A percentile compares a stretch with the other conserved stretches of the same genome.
phyloP scores from a whole-genome alignment of 768 basidiomycete genomes.

The Lentinula sp. region DNA sequence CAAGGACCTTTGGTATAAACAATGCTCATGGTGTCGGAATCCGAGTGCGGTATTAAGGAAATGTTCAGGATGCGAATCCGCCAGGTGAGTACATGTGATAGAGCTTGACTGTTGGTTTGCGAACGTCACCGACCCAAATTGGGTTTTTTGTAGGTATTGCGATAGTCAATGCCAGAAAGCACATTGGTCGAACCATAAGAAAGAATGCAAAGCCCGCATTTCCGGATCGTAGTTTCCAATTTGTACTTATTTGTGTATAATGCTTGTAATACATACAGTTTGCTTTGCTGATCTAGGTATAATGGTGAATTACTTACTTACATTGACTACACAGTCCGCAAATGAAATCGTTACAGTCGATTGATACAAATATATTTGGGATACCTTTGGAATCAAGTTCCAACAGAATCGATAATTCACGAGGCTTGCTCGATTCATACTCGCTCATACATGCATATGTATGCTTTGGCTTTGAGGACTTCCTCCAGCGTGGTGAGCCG shows the following conservation, averaged over 20 bases:
- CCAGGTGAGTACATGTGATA: constrained; percentile 23
- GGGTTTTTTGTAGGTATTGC: constrained; percentile 30
- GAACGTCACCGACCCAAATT: background rate
- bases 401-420: background rate
- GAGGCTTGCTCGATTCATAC: constrained; percentile 28
- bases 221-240: background rate
- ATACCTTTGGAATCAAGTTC: background rate
- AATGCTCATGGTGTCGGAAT: constrained; percentile 62
- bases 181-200: constrained; percentile 35
- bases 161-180: constrained; percentile 34
- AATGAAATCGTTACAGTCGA: background rate
- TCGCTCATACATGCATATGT: constrained; percentile 90
- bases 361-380: background rate
- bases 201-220: constrained; percentile 13
- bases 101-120: background rate
- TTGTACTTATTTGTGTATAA: background rate
- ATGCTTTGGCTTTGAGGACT: constrained; percentile 87
- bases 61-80: constrained; percentile 38
- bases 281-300: background rate
- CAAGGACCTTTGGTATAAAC: constrained; percentile 1
- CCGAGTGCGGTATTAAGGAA: constrained; percentile 53
- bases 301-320: background rate
- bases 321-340: background rate
- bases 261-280: no score
- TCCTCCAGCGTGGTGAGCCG: constrained; percentile 77